phyloP scores from a whole-genome alignment of 345 rosid species.

The Excoecaria agallocha region DNA sequence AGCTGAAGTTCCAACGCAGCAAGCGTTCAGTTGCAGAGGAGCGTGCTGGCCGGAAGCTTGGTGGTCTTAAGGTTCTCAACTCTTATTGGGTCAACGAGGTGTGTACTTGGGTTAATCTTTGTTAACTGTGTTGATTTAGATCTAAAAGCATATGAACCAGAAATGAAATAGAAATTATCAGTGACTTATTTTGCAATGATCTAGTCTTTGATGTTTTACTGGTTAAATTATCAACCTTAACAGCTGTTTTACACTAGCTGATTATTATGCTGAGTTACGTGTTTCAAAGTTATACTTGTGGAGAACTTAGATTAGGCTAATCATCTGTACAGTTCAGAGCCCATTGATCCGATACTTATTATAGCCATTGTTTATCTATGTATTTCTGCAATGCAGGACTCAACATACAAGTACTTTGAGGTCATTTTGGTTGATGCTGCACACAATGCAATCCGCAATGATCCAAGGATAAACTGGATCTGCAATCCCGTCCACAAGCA shows the following conservation, averaged over 20 bases:
- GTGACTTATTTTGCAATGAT: neutral
- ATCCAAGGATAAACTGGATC: constrained; percentile 37
- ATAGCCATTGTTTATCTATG: neutral
- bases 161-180: neutral
- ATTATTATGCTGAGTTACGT: neutral
- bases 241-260: neutral
- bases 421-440: constrained; percentile 33
- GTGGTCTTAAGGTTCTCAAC: constrained; percentile 39
- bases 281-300: neutral
- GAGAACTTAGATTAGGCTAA: neutral
- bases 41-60: constrained; percentile 42
- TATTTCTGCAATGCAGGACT: constrained; percentile 19
- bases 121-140: neutral
- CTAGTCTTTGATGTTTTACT: neutral
- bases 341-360: neutral
- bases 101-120: neutral
- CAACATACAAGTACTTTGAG: constrained; percentile 36
- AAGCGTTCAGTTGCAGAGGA: constrained; percentile 46
- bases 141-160: neutral
- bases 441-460: constrained; percentile 32
- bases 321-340: neutral
- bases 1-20: constrained; percentile 41
- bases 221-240: neutral
- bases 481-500: constrained; percentile 36
- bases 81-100: constrained; percentile 45